These are phyloP conservation scores for Aspergillus pseudoterreus DNA, from an alignment of 2,329 filamentous ascomycete species.

Conservation along the genomic window DNA sequence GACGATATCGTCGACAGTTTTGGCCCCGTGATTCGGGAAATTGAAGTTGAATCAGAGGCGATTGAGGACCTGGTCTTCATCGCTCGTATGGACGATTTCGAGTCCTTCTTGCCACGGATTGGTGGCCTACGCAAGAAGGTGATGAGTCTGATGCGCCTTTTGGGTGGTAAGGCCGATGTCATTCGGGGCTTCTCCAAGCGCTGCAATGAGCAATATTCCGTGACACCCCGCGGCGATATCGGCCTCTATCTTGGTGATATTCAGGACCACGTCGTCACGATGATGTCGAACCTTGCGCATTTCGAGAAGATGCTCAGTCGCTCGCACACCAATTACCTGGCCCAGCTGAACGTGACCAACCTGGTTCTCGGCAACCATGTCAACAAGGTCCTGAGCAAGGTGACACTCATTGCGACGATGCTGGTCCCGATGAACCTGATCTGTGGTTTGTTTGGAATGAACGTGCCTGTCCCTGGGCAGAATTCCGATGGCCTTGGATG, in stretches of 20 bases:
- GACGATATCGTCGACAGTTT: constrained; percentile 98
- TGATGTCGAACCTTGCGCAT: constrained; percentile 94
- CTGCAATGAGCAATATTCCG: constrained; percentile 95
- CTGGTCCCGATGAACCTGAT: constrained; percentile 95
- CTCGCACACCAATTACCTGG: constrained; percentile 92
- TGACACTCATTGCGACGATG: constrained; percentile 89
- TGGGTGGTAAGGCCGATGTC: constrained; percentile 97
- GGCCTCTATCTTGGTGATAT: constrained; percentile 96
- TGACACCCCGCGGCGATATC: constrained; percentile 93
- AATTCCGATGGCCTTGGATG: constrained; percentile 34
- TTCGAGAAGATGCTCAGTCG: constrained; percentile 97
- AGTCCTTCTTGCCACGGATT: constrained; percentile 80
- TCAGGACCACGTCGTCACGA: constrained; percentile 97
- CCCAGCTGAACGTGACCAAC: constrained; percentile 88
- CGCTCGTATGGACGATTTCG: constrained; percentile 84
- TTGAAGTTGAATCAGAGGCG: constrained; percentile 82
- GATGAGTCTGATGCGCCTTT: constrained; percentile 84
- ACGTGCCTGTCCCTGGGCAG: constrained; percentile 45
- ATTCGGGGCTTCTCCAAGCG: constrained; percentile 97
- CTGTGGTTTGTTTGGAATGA: constrained; percentile 58
- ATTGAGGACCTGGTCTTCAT: constrained; percentile 97
- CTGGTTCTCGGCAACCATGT: constrained; percentile 83
- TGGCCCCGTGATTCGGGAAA: constrained; percentile 79
- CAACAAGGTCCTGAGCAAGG: constrained; percentile 88
- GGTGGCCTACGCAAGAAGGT: constrained; percentile 90